Evolutionary conservation across 1,284 basidiomycete genomes (phyloP), one percentile per base, ranked within the genome.

Genomic region (Rhodotorula glutinis): DNA sequence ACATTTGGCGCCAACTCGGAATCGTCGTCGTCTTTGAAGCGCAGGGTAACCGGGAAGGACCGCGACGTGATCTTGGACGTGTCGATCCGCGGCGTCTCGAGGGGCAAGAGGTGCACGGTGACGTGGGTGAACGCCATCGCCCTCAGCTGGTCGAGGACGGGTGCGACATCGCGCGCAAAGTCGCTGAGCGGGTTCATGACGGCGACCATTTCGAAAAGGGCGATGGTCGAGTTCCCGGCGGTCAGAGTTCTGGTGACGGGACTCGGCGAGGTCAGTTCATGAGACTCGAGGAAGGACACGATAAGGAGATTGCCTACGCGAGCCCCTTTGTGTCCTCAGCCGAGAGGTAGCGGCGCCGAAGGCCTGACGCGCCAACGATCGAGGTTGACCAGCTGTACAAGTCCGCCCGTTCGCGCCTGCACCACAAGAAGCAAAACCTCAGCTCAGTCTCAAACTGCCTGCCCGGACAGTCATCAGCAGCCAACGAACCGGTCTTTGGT

Each of bases 21-120:
- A 30, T 46, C 30, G 33, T 55, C 47, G 30, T 27, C 94, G 68
- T 5, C 7, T 5, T 96, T 91, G 21, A 94, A 83, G 55, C 82
- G 84, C 46, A 96, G 80, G 33, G 96, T 83, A 75, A 97, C 80
- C 77, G 97, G 92, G 78, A 92, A 98, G 0, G 95, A 96, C 14
- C 96, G 83, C 76, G 88, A 93, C 46, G 87, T 78, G 76, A 96
- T 98, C 53, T 83, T 80, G 63, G 83, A 82, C 49, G 94, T 82
- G 23, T 85, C 82, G 0, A 69, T 67, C 40, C 80, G 79, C 2
- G 84, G 85, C 55, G 40, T 2, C 30, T 55, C 47, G 1, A 82
- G 79, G 1, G 92, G 92, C 74, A 90, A 89, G 27, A 95, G 78
- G 75, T 89, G 85, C 40, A 95, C 81, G 63, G 88, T 84, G 23